These are phyloP conservation scores for Rhododendron ferrugineum DNA, from an alignment of 148 eudicot species.

Conservation along the genomic window DNA sequence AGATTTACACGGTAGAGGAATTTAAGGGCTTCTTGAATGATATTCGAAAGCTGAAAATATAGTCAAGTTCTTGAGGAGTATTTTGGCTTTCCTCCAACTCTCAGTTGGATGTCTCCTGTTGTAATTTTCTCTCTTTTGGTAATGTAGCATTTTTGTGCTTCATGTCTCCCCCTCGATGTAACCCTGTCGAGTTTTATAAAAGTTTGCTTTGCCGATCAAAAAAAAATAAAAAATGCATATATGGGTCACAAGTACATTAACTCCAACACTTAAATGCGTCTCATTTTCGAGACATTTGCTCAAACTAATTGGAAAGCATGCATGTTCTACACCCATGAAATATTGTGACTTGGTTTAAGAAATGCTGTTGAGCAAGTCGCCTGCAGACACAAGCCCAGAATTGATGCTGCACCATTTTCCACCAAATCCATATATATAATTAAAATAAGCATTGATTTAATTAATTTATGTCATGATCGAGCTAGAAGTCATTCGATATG, in stretches of 20 bases:
- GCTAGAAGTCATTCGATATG: background rate
- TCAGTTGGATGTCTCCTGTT: too few species aligned
- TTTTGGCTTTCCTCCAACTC: too few species aligned
- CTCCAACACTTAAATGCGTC: background rate
- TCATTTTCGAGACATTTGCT: background rate
- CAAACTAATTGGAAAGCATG: background rate
- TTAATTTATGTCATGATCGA: background rate
- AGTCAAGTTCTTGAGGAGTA: too few species aligned
- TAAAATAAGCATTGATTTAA: background rate
- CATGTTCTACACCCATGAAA: constrained; percentile 8
- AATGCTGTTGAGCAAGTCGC: constrained; percentile 13
- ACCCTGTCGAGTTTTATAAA: too few species aligned
- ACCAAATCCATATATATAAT: background rate
- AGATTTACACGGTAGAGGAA: too few species aligned
- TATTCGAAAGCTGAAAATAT: too few species aligned
- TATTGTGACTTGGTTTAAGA: constrained; percentile 1
- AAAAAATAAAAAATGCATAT: too few species aligned
- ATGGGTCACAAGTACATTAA: background rate
- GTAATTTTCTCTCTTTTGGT: too few species aligned
- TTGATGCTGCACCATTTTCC: constrained; percentile 17
- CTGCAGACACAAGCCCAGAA: constrained; percentile 15
- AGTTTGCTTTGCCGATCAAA: too few species aligned
- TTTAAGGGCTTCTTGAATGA: too few species aligned
- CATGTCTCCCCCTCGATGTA: too few species aligned
- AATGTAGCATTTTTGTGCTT: too few species aligned